Base-by-base conservation (phyloP, 2,329 filamentous ascomycete species). In the Hymenoscyphus salicellus region DNA sequence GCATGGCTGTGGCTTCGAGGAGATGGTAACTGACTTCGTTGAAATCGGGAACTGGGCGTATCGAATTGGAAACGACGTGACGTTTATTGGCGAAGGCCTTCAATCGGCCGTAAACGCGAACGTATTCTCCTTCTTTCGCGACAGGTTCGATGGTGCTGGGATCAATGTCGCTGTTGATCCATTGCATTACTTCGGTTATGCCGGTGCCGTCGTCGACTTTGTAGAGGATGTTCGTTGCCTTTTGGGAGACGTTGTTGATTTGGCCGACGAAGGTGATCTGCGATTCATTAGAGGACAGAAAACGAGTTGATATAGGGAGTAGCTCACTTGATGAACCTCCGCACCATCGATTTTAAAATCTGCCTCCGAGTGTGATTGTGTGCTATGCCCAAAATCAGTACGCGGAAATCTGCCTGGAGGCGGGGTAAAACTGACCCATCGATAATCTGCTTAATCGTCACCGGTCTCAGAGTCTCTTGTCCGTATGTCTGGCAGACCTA, bases 1-100 rank as follows among this genome's bases (percentile, higher is more conserved):
- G 95, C 59, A 96, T 90, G 64, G 90, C 91, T 5, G 93, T 91
- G 30, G 92, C 89, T 80, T 99, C 94, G 61, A 99, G 86, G 69
- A 97, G 79, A 78, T 98, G 95, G 77, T 92, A 96, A 75, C 89
- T 90, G 76, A 98, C 85, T 82, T 99, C 95, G 80, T 99, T 97
- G 80, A 89, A 89, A 77, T 97, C 91, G 63, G 84, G 81, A 62
- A 98, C 81, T 3, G 90, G 88, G 62, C 93, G 89, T 69, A 99
- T 88, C 72, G 91, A 86, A 77, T 93, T 89, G 52, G 92, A 90
- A 68, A 85, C 88, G 62, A 99, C 84, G 77, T 93, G 89, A 67
- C 89, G 85, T 81, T 93, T 95, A 78, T 90, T 90, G 76, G 89
- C 89, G 80, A 96, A 96, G 62, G 83, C 85, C 79, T 93, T 95